These are phyloP conservation scores for Crithidia sp. DNA, from an alignment of 208 protist genomes.

Conservation along the genomic window DNA sequence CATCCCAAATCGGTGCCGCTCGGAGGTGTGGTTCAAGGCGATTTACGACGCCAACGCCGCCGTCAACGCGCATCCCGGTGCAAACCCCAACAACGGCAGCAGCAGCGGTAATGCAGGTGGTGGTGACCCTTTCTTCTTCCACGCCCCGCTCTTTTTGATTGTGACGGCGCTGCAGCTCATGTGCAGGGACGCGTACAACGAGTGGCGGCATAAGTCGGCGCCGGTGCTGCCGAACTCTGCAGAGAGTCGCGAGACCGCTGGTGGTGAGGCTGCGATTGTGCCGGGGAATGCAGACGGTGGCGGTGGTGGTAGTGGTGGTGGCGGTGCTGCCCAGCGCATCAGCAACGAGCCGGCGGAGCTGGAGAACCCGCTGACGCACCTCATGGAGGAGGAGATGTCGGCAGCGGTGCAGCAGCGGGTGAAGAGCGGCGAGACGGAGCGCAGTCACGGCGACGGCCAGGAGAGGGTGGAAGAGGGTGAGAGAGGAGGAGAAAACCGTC, in stretches of 20 bases:
- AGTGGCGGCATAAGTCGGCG: constrained; percentile 26
- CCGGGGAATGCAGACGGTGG: neutral
- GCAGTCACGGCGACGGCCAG: neutral
- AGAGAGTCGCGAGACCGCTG: no score
- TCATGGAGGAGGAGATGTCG: constrained; percentile 19
- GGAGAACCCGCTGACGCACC: constrained; percentile 6
- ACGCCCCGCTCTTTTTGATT: constrained; percentile 78
- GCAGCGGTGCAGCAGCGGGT: neutral
- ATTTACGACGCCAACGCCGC: constrained; percentile 17
- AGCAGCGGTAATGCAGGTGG: constrained; percentile 12
- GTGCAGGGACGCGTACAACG: constrained; percentile 77
- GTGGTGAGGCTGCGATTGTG: no score
- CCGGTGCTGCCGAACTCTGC: neutral
- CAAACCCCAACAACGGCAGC: constrained; percentile 10
- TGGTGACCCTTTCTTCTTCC: constrained; percentile 31
- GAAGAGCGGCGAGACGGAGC: neutral
- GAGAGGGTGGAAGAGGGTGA: neutral
- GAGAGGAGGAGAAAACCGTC: neutral
- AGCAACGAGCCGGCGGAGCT: neutral
- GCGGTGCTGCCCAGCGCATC: no score
- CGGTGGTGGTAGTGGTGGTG: no score
- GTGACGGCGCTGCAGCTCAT: constrained; percentile 82
- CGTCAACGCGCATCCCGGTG: neutral
- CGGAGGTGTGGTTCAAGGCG: constrained; percentile 76
- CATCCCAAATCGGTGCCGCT: constrained; percentile 78